Percentiles rank a stretch among this genome's conserved stretches.
Evolutionary conservation across 176 grass and related monocot species (phyloP).

Genomic region (bread wheat (Triticum aestivum)): IWGSC_CS_RefSeq_v2.1 NC_057802.1:462466682-462467181

Average conservation of each 20-base stretch:
- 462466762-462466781: not conserved
- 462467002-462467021: constrained; percentile 77
- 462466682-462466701: not conserved
- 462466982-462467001: constrained; percentile 71
- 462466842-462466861: not conserved
- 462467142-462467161: constrained; percentile 62
- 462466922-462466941: constrained; percentile 75
- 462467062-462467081: not conserved
- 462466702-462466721: not conserved
- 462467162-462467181: constrained; percentile 73
- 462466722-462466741: not conserved
- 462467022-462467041: constrained; percentile 52
- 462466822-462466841: not conserved
- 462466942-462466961: constrained; percentile 78
- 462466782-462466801: not conserved
- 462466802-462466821: not conserved
- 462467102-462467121: not conserved
- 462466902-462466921: constrained; percentile 58
- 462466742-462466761: not conserved
- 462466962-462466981: constrained; percentile 77
- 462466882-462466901: constrained; percentile 53
- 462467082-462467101: not conserved
- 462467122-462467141: constrained; percentile 22
- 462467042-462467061: constrained; percentile 4
- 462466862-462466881: not conserved